Conservation (phyloP, 768 basidiomycete genomes). For the Trichaptum fuscoviolaceum region DNA sequence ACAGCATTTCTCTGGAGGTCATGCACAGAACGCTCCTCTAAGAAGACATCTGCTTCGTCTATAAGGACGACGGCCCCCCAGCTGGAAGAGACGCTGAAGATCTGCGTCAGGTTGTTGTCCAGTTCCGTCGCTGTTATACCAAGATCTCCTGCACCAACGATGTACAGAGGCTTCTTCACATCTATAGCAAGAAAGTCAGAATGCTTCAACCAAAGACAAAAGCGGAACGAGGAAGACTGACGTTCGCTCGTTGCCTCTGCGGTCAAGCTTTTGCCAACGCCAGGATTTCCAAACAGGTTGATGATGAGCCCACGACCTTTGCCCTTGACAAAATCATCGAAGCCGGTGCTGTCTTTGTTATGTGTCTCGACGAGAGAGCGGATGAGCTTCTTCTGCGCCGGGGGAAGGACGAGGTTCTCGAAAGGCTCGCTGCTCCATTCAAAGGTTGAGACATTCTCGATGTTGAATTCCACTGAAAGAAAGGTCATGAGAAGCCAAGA, state of each 20-base stretch:
- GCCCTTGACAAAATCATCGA: constrained; percentile 31
- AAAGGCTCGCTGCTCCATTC: constrained; percentile 38
- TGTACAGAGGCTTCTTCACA: constrained; percentile 24
- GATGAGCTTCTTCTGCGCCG: constrained; percentile 24
- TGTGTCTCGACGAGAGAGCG: constrained; percentile 27
- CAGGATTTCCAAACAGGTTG: constrained; percentile 27
- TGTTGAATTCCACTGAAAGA: constrained; percentile 51
- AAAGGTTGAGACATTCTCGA: constrained; percentile 48
- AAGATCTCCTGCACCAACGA: constrained; percentile 30
- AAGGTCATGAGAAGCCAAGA: constrained; percentile 6
- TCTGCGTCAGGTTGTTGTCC: constrained; percentile 23
- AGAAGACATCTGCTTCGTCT: constrained; percentile 59
- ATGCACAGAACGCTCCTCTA: constrained; percentile 61
- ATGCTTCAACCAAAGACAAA: neutral
- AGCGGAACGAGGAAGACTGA: constrained; percentile 12
- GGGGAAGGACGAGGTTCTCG: constrained; percentile 26
- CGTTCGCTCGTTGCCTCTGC: constrained; percentile 32
- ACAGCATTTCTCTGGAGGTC: constrained; percentile 65
- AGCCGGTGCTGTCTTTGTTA: constrained; percentile 15
- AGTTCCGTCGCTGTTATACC: constrained; percentile 27
- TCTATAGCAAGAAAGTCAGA: constrained; percentile 5
- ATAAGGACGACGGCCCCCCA: constrained; percentile 33
- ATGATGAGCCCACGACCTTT: constrained; percentile 32
- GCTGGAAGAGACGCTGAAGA: constrained; percentile 27
- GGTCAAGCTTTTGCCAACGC: constrained; percentile 29